Evolutionary conservation across 2,329 filamentous ascomycete species (phyloP).

Genomic region (Fusarium penzigii): DNA sequence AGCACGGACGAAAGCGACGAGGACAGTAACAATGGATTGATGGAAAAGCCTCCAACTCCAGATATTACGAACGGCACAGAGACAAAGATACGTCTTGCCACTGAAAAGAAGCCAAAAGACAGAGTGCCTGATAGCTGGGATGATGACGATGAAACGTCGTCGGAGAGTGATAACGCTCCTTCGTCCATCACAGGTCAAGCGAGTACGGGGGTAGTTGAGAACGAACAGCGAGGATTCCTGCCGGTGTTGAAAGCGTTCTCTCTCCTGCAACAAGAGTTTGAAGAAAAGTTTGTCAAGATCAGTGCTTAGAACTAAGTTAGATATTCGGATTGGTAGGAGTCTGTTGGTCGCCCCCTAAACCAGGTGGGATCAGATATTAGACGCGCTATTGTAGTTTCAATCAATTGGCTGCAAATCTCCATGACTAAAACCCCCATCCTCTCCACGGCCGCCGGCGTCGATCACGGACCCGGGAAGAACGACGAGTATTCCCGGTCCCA

Average conservation of each 20-base stretch:
- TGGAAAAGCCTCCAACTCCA: neutral
- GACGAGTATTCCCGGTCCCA: too few species aligned
- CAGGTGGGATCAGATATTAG: too few species aligned
- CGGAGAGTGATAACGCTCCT: constrained; percentile 23
- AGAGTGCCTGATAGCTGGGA: constrained; percentile 45
- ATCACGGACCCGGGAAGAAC: too few species aligned
- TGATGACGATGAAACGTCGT: constrained; percentile 8
- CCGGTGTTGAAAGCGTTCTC: constrained; percentile 62
- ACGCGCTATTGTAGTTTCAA: too few species aligned
- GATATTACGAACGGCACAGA: neutral
- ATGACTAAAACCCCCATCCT: too few species aligned
- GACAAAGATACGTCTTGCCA: neutral
- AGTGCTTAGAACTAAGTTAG: constrained; percentile 48
- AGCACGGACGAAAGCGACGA: constrained; percentile 32
- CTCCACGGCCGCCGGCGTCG: too few species aligned
- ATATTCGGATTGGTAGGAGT: too few species aligned
- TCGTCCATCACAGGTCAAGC: too few species aligned
- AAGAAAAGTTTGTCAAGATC: constrained; percentile 62
- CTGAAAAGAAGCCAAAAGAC: constrained; percentile 5
- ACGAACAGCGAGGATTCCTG: constrained; percentile 44
- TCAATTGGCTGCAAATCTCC: too few species aligned
- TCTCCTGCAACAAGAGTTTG: constrained; percentile 59
- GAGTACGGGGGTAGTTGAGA: neutral
- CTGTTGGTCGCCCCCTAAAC: too few species aligned
- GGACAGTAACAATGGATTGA: constrained; percentile 29